phyloP scores from a whole-genome alignment of 129 eudicot genomes.

The Calendula officinalis region DNA sequence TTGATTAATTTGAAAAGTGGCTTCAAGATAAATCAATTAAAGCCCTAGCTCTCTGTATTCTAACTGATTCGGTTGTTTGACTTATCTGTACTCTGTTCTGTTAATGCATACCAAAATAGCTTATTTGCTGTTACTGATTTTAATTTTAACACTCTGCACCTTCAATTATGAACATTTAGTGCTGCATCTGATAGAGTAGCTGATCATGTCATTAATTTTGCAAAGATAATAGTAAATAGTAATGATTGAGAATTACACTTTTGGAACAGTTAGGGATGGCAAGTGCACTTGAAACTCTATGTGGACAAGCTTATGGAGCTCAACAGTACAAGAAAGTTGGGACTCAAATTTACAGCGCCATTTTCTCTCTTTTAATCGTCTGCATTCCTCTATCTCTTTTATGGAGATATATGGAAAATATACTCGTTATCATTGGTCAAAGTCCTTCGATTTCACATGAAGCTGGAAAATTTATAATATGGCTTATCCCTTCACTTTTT shows the following conservation, averaged over 20 bases:
- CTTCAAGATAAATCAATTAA: no score
- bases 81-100: no score
- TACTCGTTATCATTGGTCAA: constrained; percentile 60
- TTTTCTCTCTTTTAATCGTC: constrained; percentile 51
- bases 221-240: no score
- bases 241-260: background rate
- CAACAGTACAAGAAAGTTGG: constrained; percentile 65
- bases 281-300: constrained; percentile 69
- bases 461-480: constrained; percentile 59
- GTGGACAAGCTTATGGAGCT: constrained; percentile 90
- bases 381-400: constrained; percentile 64
- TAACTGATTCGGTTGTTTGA: no score
- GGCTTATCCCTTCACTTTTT: constrained; percentile 67
- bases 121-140: no score
- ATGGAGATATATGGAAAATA: constrained; percentile 46
- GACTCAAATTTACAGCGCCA: constrained; percentile 69
- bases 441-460: constrained; percentile 66
- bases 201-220: no score
- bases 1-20: no score
- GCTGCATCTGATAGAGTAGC: background rate
- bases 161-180: no score
- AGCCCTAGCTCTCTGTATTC: no score
- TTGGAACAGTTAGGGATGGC: constrained; percentile 69
- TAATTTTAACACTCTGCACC: no score
- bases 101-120: no score